Conservation (phyloP, 2,329 filamentous ascomycete species). For the Ophiostoma novo-ulmi region DNA sequence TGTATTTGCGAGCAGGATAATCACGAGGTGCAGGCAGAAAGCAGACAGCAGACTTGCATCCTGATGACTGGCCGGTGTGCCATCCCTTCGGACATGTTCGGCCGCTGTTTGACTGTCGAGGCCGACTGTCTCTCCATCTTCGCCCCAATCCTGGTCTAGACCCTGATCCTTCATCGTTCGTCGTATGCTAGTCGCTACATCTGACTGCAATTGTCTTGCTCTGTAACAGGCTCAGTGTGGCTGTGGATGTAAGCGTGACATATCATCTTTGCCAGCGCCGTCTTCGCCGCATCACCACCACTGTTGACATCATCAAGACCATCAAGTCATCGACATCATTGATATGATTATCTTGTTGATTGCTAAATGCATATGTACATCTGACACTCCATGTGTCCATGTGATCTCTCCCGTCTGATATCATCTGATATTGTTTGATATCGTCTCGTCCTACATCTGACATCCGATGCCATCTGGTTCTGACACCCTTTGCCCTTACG, state of each 20-base stretch:
- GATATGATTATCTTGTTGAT: constrained; percentile 5
- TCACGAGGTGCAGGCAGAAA: not conserved
- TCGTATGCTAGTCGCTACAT: not conserved
- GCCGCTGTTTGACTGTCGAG: not conserved
- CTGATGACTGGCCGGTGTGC: no score
- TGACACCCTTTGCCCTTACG: constrained; percentile 21
- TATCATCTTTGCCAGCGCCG: not conserved
- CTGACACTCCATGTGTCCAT: not conserved
- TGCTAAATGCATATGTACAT: constrained; percentile 10
- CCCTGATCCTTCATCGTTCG: not conserved
- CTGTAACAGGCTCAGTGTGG: not conserved
- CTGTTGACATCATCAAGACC: not conserved
- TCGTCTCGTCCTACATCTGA: not conserved
- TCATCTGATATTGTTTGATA: not conserved
- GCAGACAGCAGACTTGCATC: not conserved
- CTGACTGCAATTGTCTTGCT: not conserved
- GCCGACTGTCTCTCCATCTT: not conserved
- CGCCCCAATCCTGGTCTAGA: no score
- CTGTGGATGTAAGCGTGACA: not conserved
- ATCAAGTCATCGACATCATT: not conserved
- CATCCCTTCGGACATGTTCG: not conserved
- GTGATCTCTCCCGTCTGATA: constrained; percentile 5
- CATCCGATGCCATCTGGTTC: not conserved
- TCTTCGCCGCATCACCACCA: no score
- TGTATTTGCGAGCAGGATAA: not conserved